phyloP scores from a whole-genome alignment of 768 basidiomycete species.

The Myochromella boudieri region DNA sequence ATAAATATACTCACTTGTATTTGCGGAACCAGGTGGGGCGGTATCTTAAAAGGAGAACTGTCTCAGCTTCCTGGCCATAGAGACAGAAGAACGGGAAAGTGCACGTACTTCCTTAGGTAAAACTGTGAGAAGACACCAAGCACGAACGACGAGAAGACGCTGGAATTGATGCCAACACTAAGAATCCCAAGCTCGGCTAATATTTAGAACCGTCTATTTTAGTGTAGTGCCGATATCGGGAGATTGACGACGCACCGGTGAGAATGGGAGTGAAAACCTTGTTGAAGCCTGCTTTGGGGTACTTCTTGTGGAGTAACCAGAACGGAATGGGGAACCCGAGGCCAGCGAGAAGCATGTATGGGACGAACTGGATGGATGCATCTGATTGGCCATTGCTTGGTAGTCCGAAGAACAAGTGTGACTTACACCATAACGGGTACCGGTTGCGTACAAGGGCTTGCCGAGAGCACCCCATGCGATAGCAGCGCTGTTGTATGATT shows the following conservation, averaged over 20 bases:
- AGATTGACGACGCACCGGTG: slow-evolving; percentile 30
- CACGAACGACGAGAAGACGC: slow-evolving; percentile 44
- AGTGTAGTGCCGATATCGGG: slow-evolving; percentile 21
- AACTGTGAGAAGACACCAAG: slow-evolving; percentile 47
- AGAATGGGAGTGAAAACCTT: slow-evolving; percentile 38
- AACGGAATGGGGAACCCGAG: slow-evolving; percentile 52
- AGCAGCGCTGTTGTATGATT: slow-evolving; percentile 50
- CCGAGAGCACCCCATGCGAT: slow-evolving; percentile 58
- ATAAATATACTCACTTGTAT: slow-evolving; percentile 33
- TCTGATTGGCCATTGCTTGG: neutral
- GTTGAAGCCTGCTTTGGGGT: slow-evolving; percentile 46
- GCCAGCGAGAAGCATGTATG: slow-evolving; percentile 43
- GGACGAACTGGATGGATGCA: slow-evolving; percentile 34
- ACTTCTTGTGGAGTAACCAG: slow-evolving; percentile 46
- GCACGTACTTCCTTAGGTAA: slow-evolving; percentile 33
- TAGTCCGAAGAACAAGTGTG: slow-evolving; percentile 14
- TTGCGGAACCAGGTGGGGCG: slow-evolving; percentile 48
- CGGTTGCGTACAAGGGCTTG: slow-evolving; percentile 43
- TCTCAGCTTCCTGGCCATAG: too few relatives aligned
- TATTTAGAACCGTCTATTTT: slow-evolving; percentile 1
- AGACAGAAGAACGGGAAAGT: neutral
- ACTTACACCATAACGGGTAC: slow-evolving; percentile 42
- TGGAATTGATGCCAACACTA: slow-evolving; percentile 58
- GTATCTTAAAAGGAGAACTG: slow-evolving; percentile 29
- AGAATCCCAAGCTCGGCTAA: slow-evolving; percentile 41